Percentiles rank a stretch among this genome's conserved stretches.
Evolutionary conservation across 371 early-diverging fungal genomes (phyloP).

Genomic region (Mucor velutinosus): DNA sequence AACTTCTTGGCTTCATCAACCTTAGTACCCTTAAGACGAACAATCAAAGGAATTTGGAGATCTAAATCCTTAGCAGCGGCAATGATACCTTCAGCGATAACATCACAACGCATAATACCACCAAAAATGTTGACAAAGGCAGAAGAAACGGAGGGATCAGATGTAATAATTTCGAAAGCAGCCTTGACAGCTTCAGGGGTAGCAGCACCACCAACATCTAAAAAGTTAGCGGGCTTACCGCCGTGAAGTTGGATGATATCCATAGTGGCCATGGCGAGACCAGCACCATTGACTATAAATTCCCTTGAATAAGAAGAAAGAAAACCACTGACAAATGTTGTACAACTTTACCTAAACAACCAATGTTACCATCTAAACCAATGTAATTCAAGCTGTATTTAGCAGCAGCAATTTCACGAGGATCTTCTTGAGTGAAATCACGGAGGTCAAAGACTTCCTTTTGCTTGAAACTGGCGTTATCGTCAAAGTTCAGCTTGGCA

Average conservation of each 20-base stretch:
- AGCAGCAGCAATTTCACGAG: conserved; percentile 96
- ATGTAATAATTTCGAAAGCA: conserved; percentile 97
- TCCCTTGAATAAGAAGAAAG: background rate
- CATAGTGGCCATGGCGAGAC: conserved; percentile 99
- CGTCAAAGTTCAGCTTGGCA: conserved; percentile 92
- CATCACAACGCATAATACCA: conserved; percentile 98
- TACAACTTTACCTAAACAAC: conserved; percentile 57
- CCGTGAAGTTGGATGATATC: conserved; percentile 99
- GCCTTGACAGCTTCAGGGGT: conserved; percentile 95
- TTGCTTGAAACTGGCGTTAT: conserved; percentile 98
- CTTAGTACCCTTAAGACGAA: conserved; percentile 92
- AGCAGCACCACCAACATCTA: conserved; percentile 97
- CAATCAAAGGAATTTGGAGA: conserved; percentile 92
- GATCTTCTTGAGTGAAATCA: conserved; percentile 95
- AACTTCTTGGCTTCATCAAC: conserved; percentile 53
- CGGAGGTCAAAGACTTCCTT: conserved; percentile 86
- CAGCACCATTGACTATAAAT: conserved; percentile 92
- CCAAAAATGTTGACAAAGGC: conserved; percentile 99
- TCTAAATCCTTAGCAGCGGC: conserved; percentile 90
- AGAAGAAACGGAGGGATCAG: conserved; percentile 91
- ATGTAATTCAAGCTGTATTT: conserved; percentile 98
- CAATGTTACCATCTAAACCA: conserved; percentile 93
- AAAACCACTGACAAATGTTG: conserved; percentile 1
- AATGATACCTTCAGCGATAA: conserved; percentile 98
- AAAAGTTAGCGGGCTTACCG: conserved; percentile 99